These are phyloP conservation scores for Mediolabrus comicus DNA, from an alignment of 108 stramenopile genomes.

Conservation along the genomic window DNA sequence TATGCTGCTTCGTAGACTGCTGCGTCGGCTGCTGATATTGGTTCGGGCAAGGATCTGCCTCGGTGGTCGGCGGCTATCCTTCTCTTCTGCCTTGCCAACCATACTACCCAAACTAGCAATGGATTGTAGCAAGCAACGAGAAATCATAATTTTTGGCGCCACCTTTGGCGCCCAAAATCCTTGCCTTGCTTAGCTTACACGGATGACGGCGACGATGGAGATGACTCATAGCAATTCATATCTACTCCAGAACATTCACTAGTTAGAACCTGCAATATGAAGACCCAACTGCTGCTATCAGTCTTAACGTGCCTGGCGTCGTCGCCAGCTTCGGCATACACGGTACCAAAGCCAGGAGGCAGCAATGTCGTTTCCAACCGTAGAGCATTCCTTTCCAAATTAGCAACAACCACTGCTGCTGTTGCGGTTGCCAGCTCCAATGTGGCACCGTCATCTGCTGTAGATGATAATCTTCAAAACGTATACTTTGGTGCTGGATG, in stretches of 20 bases:
- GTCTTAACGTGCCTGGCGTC: neutral
- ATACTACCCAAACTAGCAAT: no score
- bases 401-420: neutral
- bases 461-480: constrained; percentile 9
- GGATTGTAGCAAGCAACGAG: no score
- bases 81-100: neutral
- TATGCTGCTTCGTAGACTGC: neutral
- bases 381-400: constrained; percentile 3
- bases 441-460: constrained; percentile 9
- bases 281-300: neutral
- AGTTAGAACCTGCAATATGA: no score
- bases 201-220: no score
- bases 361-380: neutral
- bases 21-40: neutral
- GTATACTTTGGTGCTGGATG: constrained; percentile 76
- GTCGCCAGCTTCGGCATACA: neutral
- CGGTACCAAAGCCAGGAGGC: neutral
- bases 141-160: no score
- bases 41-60: neutral
- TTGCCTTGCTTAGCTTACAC: neutral
- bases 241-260: no score
- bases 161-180: neutral
- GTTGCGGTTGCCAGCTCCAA: neutral
- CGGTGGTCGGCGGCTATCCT: neutral
- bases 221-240: no score